A percentile compares a stretch with the other conserved stretches of the same genome.
These are phyloP conservation scores for Amaranthus palmeri DNA, from an alignment of 148 eudicot genomes.

Conservation along the genomic window DNA sequence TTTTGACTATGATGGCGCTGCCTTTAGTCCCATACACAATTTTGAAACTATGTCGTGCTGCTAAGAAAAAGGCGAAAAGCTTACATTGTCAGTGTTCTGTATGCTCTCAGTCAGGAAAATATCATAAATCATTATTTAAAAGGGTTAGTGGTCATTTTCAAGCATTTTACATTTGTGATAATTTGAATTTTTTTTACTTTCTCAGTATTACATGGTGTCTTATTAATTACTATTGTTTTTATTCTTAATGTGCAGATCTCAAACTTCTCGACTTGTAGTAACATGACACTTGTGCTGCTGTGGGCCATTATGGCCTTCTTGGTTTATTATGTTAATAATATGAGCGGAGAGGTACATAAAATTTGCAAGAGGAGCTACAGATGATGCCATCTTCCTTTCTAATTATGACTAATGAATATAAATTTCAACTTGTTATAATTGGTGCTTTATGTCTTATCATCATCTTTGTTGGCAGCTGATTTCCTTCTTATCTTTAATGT, in stretches of 20 bases:
- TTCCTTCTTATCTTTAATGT: not conserved
- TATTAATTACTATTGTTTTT: not conserved
- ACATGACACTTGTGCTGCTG: slow-evolving; percentile 74
- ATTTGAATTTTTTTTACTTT: not conserved
- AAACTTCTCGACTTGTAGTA: slow-evolving; percentile 69
- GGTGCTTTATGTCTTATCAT: not conserved
- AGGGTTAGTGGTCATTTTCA: slow-evolving; percentile 41
- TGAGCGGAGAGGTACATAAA: slow-evolving; percentile 65
- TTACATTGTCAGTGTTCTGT: slow-evolving; percentile 74
- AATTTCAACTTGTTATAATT: not conserved
- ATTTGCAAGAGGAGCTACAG: not conserved
- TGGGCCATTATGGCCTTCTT: slow-evolving; percentile 81
- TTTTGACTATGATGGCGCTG: slow-evolving; percentile 77
- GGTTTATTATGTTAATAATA: slow-evolving; percentile 69
- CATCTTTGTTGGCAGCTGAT: not conserved
- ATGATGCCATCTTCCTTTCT: not conserved
- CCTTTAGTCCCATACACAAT: slow-evolving; percentile 94
- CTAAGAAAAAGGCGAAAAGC: slow-evolving; percentile 60
- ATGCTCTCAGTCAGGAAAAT: slow-evolving; percentile 81
- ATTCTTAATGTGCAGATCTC: slow-evolving; percentile 47
- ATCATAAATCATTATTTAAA: slow-evolving; percentile 63
- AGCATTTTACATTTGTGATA: not conserved
- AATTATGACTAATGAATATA: not conserved
- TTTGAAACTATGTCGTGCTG: slow-evolving; percentile 63
- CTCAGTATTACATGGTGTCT: not conserved